These are phyloP conservation scores for Lodderomyces margitis DNA, from an alignment of 1,139 yeast species.

Conservation along the genomic window DNA sequence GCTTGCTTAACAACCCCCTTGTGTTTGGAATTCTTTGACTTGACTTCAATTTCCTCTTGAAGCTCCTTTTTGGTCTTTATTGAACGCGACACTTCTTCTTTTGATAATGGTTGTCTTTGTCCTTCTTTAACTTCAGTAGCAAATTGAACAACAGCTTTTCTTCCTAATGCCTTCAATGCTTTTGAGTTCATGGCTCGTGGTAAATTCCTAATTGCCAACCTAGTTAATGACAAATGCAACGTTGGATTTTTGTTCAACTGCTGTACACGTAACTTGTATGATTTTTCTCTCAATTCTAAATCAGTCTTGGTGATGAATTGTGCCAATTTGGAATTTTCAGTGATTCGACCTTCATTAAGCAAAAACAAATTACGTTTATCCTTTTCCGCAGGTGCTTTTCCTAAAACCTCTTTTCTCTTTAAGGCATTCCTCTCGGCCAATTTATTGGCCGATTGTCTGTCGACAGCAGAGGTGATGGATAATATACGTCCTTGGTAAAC, in stretches of 20 bases:
- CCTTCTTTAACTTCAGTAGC: conserved; percentile 85
- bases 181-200: conserved; percentile 92
- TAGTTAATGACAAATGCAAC: conserved; percentile 84
- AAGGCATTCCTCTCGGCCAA: conserved; percentile 72
- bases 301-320: conserved; percentile 66
- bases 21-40: conserved; percentile 62
- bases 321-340: conserved; percentile 78
- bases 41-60: conserved; percentile 36
- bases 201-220: conserved; percentile 89
- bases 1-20: conserved; percentile 93
- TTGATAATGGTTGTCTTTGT: conserved; percentile 78
- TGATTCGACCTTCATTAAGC: conserved; percentile 91
- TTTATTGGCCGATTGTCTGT: conserved; percentile 77
- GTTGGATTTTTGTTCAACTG: conserved; percentile 90
- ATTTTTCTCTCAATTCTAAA: conserved; percentile 83
- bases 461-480: conserved; percentile 81
- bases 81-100: conserved; percentile 86
- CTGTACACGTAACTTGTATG: conserved; percentile 81
- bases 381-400: conserved; percentile 74
- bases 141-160: conserved; percentile 92
- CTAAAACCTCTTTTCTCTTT: conserved; percentile 72
- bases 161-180: conserved; percentile 85
- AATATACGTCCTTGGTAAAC: conserved; percentile 92
- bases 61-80: conserved; percentile 54
- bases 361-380: conserved; percentile 85